Conservation (phyloP, 169 alveolate species). For the Plasmodium vivax region DNA sequence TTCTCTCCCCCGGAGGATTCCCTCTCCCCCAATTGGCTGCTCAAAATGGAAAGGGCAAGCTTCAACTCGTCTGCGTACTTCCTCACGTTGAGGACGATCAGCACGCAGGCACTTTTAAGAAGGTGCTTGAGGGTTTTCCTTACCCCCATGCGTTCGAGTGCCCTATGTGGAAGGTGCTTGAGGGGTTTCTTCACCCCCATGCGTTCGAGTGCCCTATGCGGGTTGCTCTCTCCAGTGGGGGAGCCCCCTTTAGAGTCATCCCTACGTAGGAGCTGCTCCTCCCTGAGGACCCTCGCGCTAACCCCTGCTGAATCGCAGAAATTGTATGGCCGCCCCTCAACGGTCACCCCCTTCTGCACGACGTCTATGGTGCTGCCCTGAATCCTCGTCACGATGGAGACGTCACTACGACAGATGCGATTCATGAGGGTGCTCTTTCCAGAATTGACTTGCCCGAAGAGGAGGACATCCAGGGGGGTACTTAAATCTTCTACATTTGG, state of each 20-base stretch:
- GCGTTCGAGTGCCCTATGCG: conserved; percentile 23
- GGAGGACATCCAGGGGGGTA: conserved; percentile 57
- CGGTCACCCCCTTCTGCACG: conserved; percentile 70
- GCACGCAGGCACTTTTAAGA: conserved; percentile 1
- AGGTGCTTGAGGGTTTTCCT: conserved; percentile 10
- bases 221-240: background rate
- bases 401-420: conserved; percentile 71
- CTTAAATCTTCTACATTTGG: conserved; percentile 56
- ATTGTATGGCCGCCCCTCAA: conserved; percentile 60
- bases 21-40: background rate
- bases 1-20: background rate
- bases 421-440: conserved; percentile 84
- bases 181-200: conserved; percentile 37
- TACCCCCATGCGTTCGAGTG: conserved; percentile 32
- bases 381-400: conserved; percentile 80
- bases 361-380: conserved; percentile 84
- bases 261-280: background rate
- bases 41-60: background rate
- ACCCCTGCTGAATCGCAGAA: conserved; percentile 84
- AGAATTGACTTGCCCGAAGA: conserved; percentile 83
- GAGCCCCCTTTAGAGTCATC: background rate
- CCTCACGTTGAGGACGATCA: conserved; percentile 7
- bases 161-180: conserved; percentile 4
- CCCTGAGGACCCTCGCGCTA: background rate
- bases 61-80: conserved; percentile 4